These are phyloP conservation scores for Sicyos baderoa DNA, from an alignment of 306 rosid species.

Conservation along the genomic window DNA sequence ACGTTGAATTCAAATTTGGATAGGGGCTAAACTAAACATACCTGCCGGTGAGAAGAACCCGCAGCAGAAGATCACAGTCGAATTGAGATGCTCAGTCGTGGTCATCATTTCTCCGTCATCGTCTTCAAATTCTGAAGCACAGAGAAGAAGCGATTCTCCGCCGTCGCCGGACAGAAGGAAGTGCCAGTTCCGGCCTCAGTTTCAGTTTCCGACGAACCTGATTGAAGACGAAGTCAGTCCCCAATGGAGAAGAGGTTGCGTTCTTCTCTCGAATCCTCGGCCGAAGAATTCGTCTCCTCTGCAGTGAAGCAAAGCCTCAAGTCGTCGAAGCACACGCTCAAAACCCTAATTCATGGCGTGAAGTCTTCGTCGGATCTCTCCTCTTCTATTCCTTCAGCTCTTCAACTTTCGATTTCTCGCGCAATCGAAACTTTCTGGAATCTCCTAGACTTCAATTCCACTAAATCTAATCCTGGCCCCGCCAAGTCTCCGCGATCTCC, in stretches of 20 bases:
- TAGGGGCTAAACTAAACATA: neutral
- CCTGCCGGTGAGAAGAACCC: neutral
- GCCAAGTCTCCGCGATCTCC: conserved; percentile 45
- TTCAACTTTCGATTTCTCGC: conserved; percentile 36
- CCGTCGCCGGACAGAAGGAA: neutral
- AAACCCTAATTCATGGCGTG: conserved; percentile 57
- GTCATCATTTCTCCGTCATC: neutral
- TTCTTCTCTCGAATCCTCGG: conserved; percentile 53
- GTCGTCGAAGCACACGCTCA: conserved; percentile 53
- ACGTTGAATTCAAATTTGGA: neutral
- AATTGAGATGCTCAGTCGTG: neutral
- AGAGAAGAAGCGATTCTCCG: neutral
- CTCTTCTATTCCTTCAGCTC: conserved; percentile 57
- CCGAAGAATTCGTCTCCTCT: conserved; percentile 46
- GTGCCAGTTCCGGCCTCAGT: neutral
- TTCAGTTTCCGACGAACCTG: neutral
- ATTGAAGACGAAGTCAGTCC: neutral
- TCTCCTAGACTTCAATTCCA: conserved; percentile 21
- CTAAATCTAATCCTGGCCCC: conserved; percentile 20
- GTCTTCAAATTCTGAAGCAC: neutral
- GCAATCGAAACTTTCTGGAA: conserved; percentile 39
- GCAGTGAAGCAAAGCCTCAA: conserved; percentile 44
- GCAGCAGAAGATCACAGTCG: neutral
- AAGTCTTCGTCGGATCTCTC: conserved; percentile 46
- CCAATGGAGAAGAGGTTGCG: conserved; percentile 68